Evolutionary conservation across 345 rosid genomes (phyloP).

Genomic region (Salix koriyanagi): DNA sequence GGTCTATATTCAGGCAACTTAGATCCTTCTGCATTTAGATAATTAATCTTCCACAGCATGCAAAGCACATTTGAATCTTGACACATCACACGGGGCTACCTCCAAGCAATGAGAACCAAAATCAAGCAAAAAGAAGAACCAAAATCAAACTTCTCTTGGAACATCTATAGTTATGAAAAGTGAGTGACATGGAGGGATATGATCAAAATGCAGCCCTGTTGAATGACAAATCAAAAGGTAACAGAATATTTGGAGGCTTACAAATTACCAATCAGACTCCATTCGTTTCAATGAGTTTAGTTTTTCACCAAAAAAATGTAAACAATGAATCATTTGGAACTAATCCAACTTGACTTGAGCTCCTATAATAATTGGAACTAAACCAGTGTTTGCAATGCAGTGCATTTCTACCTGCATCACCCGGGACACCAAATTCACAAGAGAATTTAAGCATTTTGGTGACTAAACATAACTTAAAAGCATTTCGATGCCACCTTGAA

Average conservation of each 20-base stretch:
- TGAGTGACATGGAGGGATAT: background rate
- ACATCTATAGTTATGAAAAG: background rate
- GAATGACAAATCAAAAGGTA: background rate
- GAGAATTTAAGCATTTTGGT: background rate
- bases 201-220: background rate
- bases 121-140: background rate
- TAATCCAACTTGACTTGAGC: background rate
- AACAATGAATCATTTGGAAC: background rate
- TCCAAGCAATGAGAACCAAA: background rate
- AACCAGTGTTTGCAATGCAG: background rate
- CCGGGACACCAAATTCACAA: background rate
- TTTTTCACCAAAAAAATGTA: background rate
- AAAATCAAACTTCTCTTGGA: background rate
- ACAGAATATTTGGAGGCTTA: no score
- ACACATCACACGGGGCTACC: background rate
- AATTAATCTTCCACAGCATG: background rate
- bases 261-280: background rate
- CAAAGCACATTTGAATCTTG: background rate
- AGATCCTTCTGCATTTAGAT: background rate
- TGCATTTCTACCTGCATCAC: background rate
- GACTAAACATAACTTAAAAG: background rate
- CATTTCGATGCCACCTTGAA: background rate
- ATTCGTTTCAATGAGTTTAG: background rate
- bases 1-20: background rate
- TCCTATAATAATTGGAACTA: background rate